Evolutionary conservation across 2,329 filamentous ascomycete species (phyloP), one percentile per base, ranked within the genome.

Genomic region (Onygenales sp.): DNA sequence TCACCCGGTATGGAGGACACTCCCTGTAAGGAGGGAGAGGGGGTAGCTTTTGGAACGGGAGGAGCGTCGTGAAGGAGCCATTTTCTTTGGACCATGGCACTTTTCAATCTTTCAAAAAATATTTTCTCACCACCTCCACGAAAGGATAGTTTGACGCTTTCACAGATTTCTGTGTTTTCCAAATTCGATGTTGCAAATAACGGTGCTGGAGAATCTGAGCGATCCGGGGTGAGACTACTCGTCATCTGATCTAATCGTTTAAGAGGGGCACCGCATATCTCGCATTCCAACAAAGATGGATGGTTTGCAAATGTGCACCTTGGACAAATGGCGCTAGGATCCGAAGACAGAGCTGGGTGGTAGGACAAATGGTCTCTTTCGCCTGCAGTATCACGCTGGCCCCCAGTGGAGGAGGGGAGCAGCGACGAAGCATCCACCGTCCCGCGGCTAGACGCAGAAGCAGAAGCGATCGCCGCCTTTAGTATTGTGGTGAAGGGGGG

Each of bases 221-320:
- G 78, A 13, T 67, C 63, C 8, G 55, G 52, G 9, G 45, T 47
- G 31, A 35, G 14, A 47, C n/a, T 46, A 8, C 13, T 41, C n/a
- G 27, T 13, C 71, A 69, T 32, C 73, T 62, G 51, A 75, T 74
- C 57, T 75, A 78, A 59, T 11, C 82, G 81, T 49, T 83, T 72
- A 3, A 96, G 74, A 7, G 89, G 80, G 0, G 85, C 88, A 10
- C 89, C 89, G 63, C 93, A 98, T 51, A 98, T 90, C 70, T 98
- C 93, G 64, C 93, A 98, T 5, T 84, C 82, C 10, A 83, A 72
- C 10, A 98, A 73, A 2, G 89, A 95, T 1, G 90, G 89, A 65
- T 97, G 89, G 61, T 98, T 98, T 41, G 86, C 78, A 64, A 97
- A 97, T 1, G 93, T 98, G 66, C 93, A 98, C 57, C 93, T 79